A percentile compares a stretch with the other conserved stretches of the same genome.
Evolutionary conservation across 208 protist species (phyloP).

Genomic region (Eutreptiella sp.): DNA sequence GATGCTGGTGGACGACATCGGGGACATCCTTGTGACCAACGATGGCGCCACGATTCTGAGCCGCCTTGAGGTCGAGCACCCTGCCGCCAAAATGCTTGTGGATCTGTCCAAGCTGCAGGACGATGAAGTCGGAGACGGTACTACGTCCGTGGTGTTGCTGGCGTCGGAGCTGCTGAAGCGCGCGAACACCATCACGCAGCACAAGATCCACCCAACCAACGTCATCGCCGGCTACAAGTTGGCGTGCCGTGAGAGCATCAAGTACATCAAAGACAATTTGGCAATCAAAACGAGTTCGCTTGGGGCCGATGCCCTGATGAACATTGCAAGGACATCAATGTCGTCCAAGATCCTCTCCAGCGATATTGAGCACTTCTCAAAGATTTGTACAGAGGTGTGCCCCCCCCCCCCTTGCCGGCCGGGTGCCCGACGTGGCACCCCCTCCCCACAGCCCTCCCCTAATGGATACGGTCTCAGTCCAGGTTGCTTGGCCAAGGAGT

Average conservation of each 20-base stretch:
- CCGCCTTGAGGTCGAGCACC: slow-evolving; percentile 85
- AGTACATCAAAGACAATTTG: slow-evolving; percentile 88
- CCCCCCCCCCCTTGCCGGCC: not conserved
- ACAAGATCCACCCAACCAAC: slow-evolving; percentile 96
- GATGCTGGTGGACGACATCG: slow-evolving; percentile 99
- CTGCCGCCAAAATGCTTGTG: slow-evolving; percentile 92
- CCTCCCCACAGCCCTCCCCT: too few species aligned
- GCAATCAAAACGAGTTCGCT: slow-evolving; percentile 70
- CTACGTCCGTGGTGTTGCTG: slow-evolving; percentile 98
- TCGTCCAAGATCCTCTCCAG: slow-evolving; percentile 97
- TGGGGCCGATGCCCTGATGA: slow-evolving; percentile 87
- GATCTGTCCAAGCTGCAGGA: slow-evolving; percentile 98
- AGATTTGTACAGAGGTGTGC: slow-evolving; percentile 84
- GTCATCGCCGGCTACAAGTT: slow-evolving; percentile 98
- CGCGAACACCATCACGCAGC: slow-evolving; percentile 91
- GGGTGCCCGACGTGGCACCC: too few species aligned
- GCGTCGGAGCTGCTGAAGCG: slow-evolving; percentile 97
- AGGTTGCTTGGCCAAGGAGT: too few species aligned
- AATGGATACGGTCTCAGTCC: too few species aligned
- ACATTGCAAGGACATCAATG: slow-evolving; percentile 98
- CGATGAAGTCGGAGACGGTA: slow-evolving; percentile 98
- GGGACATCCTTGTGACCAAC: slow-evolving; percentile 98
- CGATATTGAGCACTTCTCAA: slow-evolving; percentile 94
- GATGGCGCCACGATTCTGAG: slow-evolving; percentile 97
- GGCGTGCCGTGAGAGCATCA: slow-evolving; percentile 87